Base-by-base conservation (phyloP, 2,329 filamentous ascomycete species). In the Arthrobotrys musiformis region DNA sequence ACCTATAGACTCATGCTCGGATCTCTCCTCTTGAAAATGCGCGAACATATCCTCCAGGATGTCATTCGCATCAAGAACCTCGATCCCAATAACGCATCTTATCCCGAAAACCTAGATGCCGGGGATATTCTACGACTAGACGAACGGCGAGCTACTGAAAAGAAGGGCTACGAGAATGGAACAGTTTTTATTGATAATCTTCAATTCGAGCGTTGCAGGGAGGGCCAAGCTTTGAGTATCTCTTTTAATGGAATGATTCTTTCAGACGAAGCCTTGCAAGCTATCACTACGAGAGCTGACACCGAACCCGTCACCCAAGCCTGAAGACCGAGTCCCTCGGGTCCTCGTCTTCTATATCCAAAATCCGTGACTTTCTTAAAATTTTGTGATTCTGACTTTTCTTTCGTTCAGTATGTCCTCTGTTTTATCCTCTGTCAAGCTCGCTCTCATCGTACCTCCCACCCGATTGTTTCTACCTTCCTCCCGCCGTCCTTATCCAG, bases 1-100 rank as follows among this genome's bases (percentile, higher is more conserved):
- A 70, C 48, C 17, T 76, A 63, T 9, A 56, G 72, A 1, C 64
- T 76, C 37, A 76, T 64, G 4, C 63, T 76, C 15, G 72, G 72
- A 6, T 52, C 56, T 24, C 72, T 76, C 7, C 37, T 76, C 15
- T 40, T 76, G 28, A 37, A 46, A 4, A 70, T 76, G 19, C 72
- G 64, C 48, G 24, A 44, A 4, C 37, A 70, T 17, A 24, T 76
- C 24, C 15, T 76, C 7, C 40, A 40, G 15, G 64, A 76, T 4
- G 24, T 76, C n/a, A 24, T 64, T 17, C 26, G 48, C 9, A 37
- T 50, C 3, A 26, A 63, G 19, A 37, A 26, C 4, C 37, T 60
- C 13, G 64, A 69, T n/a, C 17, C 44, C 9, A n/a, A 28, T 3
- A 63, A 76, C 17, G 40, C 17, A 1, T 37, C 40, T 13, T 70